phyloP scores from a whole-genome alignment of 129 eudicot genomes.

The Smallanthus sonchifolius region DNA sequence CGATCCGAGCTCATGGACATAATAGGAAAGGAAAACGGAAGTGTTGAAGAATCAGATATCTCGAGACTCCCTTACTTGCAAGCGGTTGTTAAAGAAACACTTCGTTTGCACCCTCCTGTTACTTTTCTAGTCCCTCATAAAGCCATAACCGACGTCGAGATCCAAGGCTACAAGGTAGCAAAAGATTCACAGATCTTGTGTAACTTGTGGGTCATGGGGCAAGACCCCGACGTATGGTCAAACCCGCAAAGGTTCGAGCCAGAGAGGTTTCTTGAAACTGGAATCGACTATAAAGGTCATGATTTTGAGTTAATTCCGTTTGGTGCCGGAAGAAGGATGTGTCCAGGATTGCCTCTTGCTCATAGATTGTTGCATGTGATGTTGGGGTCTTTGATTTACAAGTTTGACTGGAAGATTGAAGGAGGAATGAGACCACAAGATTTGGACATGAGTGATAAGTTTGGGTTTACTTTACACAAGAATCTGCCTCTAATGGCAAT shows the following conservation, averaged over 20 bases:
- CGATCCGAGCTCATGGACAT: constrained; percentile 29
- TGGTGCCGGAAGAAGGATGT: constrained; percentile 46
- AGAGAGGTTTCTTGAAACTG: constrained; percentile 36
- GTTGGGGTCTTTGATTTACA: constrained; percentile 37
- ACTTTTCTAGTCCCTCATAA: constrained; percentile 47
- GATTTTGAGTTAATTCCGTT: constrained; percentile 45
- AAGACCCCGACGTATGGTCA: constrained; percentile 25
- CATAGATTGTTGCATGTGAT: constrained; percentile 32
- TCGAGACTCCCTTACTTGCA: constrained; percentile 44
- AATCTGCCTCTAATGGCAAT: constrained; percentile 29
- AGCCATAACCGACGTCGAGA: constrained; percentile 30
- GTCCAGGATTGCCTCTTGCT: constrained; percentile 17
- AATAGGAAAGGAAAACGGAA: neutral
- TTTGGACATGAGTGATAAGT: constrained; percentile 46
- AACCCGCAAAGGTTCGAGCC: constrained; percentile 39
- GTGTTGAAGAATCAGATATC: constrained; percentile 45
- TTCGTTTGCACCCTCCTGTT: constrained; percentile 48
- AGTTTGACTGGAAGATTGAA: constrained; percentile 41
- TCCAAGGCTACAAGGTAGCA: constrained; percentile 38
- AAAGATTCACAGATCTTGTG: constrained; percentile 36
- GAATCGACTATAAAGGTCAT: constrained; percentile 32
- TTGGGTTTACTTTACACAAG: constrained; percentile 46
- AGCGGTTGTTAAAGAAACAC: constrained; percentile 48
- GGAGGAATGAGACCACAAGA: constrained; percentile 18
- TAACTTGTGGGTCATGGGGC: constrained; percentile 52